Percentiles rank a stretch among this genome's conserved stretches.
Evolutionary conservation across 2,329 filamentous ascomycete species (phyloP).

Genomic region (Alternaria incomplexa): DNA sequence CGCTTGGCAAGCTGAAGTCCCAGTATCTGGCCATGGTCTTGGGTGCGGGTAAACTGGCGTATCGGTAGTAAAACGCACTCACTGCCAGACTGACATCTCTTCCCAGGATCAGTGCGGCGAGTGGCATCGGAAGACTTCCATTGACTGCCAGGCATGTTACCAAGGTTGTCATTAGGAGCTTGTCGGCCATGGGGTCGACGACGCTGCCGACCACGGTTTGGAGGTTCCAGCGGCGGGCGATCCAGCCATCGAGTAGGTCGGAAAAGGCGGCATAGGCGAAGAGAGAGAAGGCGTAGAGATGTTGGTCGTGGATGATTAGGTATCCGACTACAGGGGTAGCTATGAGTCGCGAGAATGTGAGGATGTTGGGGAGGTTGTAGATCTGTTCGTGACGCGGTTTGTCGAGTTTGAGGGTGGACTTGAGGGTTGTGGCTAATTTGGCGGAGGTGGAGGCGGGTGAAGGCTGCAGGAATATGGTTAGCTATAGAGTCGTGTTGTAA

Average conservation of each 20-base stretch:
- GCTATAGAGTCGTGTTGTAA: not conserved
- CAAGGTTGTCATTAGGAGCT: constrained; percentile 90
- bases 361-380: constrained; percentile 92
- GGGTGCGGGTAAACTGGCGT: constrained; percentile 89
- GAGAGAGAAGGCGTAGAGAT: constrained; percentile 79
- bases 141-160: constrained; percentile 85
- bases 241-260: constrained; percentile 91
- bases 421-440: constrained; percentile 35
- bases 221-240: constrained; percentile 84
- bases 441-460: constrained; percentile 17
- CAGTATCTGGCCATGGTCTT: constrained; percentile 94
- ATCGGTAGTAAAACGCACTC: constrained; percentile 92
- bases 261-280: constrained; percentile 92
- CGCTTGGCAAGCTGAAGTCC: constrained; percentile 92
- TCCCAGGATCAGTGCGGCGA: constrained; percentile 88
- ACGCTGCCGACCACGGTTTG: constrained; percentile 94
- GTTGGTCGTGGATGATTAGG: constrained; percentile 81
- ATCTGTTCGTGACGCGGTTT: constrained; percentile 74
- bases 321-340: constrained; percentile 88
- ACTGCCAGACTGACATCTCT: constrained; percentile 83
- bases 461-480: constrained; percentile 8
- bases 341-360: constrained; percentile 84
- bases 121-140: constrained; percentile 81
- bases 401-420: constrained; percentile 38
- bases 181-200: constrained; percentile 91